Conservation (phyloP, 2,329 filamentous ascomycete genomes). For the Seiridium cupressi region DNA sequence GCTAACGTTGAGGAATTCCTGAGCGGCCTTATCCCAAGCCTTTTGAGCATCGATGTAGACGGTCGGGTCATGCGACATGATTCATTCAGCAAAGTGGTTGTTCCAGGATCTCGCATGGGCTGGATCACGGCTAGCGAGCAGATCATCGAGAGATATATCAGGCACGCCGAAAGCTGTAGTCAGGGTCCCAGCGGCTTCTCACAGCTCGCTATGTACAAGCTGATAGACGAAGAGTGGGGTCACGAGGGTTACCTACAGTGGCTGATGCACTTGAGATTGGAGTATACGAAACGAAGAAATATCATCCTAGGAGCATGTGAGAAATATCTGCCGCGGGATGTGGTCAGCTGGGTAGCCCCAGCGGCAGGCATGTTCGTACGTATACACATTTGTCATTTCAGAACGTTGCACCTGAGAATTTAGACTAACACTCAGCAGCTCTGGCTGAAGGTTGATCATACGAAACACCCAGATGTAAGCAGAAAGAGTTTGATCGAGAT, state of each 20-base stretch:
- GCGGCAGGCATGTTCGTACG: constrained; percentile 92
- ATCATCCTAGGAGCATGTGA: constrained; percentile 78
- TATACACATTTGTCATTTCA: constrained; percentile 20
- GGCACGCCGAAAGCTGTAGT: constrained; percentile 78
- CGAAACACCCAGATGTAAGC: constrained; percentile 60
- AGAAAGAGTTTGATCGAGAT: constrained; percentile 59
- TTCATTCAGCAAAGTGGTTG: constrained; percentile 88
- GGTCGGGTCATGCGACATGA: constrained; percentile 88
- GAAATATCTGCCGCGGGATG: constrained; percentile 67
- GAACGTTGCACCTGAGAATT: neutral
- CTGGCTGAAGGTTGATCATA: constrained; percentile 71
- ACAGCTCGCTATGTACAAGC: constrained; percentile 81
- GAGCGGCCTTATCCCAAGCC: constrained; percentile 67
- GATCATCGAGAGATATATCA: constrained; percentile 77
- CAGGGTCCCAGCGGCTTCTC: constrained; percentile 85
- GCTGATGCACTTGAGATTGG: constrained; percentile 76
- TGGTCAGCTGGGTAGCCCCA: constrained; percentile 79
- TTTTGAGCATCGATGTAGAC: constrained; percentile 78
- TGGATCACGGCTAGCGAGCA: constrained; percentile 90
- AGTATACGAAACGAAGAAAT: constrained; percentile 80
- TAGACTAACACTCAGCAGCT: constrained; percentile 41
- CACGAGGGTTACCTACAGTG: constrained; percentile 87
- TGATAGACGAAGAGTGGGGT: constrained; percentile 93
- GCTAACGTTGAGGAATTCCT: constrained; percentile 71
- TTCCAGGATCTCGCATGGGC: constrained; percentile 77